Evolutionary conservation across 352 stramenopile genomes (phyloP).

Genomic region (Aphanomyces astaci): DNA sequence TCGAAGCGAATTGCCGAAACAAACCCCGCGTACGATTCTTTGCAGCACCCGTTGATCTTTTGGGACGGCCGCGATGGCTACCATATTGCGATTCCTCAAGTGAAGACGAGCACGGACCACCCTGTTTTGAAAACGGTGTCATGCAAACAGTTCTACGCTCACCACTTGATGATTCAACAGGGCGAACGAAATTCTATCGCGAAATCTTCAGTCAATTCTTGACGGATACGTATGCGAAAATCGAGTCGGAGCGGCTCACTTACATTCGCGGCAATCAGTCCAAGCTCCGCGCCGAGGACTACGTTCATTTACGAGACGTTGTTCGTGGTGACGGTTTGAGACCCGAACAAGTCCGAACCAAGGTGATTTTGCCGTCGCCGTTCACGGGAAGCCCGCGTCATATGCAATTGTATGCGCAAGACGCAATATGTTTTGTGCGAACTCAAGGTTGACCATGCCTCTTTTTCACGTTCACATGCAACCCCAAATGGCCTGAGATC

Average conservation of each 20-base stretch:
- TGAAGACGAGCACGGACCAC: neutral
- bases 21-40: neutral
- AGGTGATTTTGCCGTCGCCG: neutral
- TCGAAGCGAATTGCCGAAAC: neutral
- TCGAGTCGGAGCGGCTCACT: neutral
- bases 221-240: neutral
- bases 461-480: neutral
- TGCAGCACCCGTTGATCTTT: neutral
- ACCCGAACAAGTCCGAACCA: neutral
- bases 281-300: neutral
- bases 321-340: neutral
- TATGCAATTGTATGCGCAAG: neutral
- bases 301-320: neutral
- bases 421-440: neutral
- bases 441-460: neutral
- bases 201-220: neutral
- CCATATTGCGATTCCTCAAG: neutral
- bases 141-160: neutral
- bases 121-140: neutral
- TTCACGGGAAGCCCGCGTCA: neutral
- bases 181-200: neutral
- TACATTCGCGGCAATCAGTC: neutral
- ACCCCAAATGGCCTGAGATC: neutral
- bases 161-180: neutral
- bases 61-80: neutral